phyloP scores from a whole-genome alignment of 169 alveolate species.

The Plasmodium gaboni region DNA sequence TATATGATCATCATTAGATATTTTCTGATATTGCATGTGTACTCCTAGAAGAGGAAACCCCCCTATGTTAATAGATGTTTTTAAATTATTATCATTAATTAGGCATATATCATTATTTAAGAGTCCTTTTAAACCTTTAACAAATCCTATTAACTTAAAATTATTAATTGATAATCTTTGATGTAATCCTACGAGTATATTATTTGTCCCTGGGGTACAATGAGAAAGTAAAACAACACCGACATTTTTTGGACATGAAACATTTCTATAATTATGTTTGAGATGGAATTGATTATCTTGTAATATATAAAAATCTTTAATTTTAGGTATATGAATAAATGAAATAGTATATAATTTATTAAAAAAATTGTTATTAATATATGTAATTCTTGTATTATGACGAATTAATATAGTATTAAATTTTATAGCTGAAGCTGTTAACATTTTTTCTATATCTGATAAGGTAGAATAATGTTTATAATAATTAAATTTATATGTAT shows the following conservation, averaged over 20 bases:
- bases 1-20: not conserved
- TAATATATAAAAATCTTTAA: slow-evolving; percentile 11
- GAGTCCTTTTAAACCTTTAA: slow-evolving; percentile 36
- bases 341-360: slow-evolving; percentile 20
- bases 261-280: slow-evolving; percentile 1
- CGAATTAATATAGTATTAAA: slow-evolving; percentile 36
- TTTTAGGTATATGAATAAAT: slow-evolving; percentile 19
- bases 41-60: slow-evolving; percentile 41
- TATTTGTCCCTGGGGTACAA: slow-evolving; percentile 29
- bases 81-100: slow-evolving; percentile 37
- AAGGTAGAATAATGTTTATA: not conserved
- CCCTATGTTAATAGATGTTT: slow-evolving; percentile 16
- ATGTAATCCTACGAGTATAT: slow-evolving; percentile 38
- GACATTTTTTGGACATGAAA: not conserved
- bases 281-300: not conserved
- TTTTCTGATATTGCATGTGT: slow-evolving; percentile 1
- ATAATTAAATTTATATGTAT: not conserved
- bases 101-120: slow-evolving; percentile 27
- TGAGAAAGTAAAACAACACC: slow-evolving; percentile 53
- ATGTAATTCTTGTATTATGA: slow-evolving; percentile 20
- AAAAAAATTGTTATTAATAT: slow-evolving; percentile 26
- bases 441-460: slow-evolving; percentile 30
- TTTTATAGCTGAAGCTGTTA: slow-evolving; percentile 15
- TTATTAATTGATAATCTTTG: slow-evolving; percentile 42
- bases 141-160: slow-evolving; percentile 17